Evolutionary conservation across 1,284 basidiomycete species (phyloP), one percentile per base, ranked within the genome.

Genomic region (Pseudozyma pruni): DNA sequence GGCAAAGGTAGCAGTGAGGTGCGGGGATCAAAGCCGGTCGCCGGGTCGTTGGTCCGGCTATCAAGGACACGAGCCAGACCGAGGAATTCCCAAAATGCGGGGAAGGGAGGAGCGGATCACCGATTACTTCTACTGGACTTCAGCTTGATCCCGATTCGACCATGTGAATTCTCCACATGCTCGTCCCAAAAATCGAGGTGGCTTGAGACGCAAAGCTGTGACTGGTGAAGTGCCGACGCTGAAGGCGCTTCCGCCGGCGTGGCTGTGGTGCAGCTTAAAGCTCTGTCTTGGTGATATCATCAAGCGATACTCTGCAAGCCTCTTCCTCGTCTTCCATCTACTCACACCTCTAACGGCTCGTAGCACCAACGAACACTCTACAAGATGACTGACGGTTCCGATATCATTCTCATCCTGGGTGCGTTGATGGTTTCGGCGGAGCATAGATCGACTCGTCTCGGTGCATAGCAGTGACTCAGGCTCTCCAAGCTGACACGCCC

Each of bases 321-420:
- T 23, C 3, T 20, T 48, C 29, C 1, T 11, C 3, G 31, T n/a
- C n/a, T 29, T 27, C 29, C 23, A 37, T 19, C 50, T 27, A 22
- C 32, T 40, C 11, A 11, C 25, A 8, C 27, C 8, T 16, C 34
- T 29, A 11, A 33, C 37, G 17, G 34, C 31, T 6, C 22, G 29
- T 29, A 23, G 29, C 22, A 10, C 22, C 17, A 19, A 41, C 25
- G 6, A 29, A 41, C 22, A 4, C 19, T 22, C 6, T 1, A 14
- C 44, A 69, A 25, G 3, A 72, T 72, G 69, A 47, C 54, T n/a
- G 49, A 51, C 48, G 55, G 49, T 29, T 41, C 62, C 37, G 72
- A 74, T 31, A 62, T 74, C 29, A 34, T 74, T 27, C 52, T 74
- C 10, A 71, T 74, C 47, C 75, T 77, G 39, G 60, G 69, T 72